phyloP scores from a whole-genome alignment of 331 rosid species.

The Saraca asoca region DNA sequence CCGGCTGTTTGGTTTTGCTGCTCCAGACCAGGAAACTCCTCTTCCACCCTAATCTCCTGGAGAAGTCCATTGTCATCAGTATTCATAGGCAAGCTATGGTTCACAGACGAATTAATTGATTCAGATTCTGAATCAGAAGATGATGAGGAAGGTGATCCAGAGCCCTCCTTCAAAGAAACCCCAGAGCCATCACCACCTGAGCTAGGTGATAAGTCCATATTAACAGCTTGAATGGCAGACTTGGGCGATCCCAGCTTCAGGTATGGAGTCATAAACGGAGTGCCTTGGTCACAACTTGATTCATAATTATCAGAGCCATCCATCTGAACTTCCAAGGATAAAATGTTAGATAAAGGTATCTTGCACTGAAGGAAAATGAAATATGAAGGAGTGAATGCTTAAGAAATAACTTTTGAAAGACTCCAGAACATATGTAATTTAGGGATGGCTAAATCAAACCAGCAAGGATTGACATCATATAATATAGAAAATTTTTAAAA shows the following conservation, averaged over 20 bases:
- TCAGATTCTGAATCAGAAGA: slow-evolving; percentile 60
- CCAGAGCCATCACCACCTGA: slow-evolving; percentile 53
- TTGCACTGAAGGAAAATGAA: slow-evolving; percentile 9
- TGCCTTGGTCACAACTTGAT: slow-evolving; percentile 41
- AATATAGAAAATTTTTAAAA: background rate
- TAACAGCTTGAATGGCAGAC: slow-evolving; percentile 43
- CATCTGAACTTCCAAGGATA: slow-evolving; percentile 38
- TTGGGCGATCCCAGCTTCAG: slow-evolving; percentile 42
- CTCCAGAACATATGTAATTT: background rate
- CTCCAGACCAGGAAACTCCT: slow-evolving; percentile 44
- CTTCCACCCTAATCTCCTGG: slow-evolving; percentile 42
- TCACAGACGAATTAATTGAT: slow-evolving; percentile 32
- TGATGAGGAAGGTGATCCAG: slow-evolving; percentile 52
- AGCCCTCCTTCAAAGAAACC: slow-evolving; percentile 49
- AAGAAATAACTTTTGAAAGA: background rate
- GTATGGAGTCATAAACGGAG: slow-evolving; percentile 35
- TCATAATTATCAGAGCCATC: slow-evolving; percentile 47
- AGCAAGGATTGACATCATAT: background rate
- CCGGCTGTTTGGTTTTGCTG: slow-evolving; percentile 35
- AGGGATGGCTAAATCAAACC: background rate
- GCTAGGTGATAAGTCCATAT: slow-evolving; percentile 48
- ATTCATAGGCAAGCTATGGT: slow-evolving; percentile 37
- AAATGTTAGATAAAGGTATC: slow-evolving; percentile 22
- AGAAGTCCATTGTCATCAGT: slow-evolving; percentile 36
- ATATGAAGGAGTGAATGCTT: background rate